Evolutionary conservation across 192 early-diverging fungal genomes (phyloP).

Genomic region (Coemansia sp.): DNA sequence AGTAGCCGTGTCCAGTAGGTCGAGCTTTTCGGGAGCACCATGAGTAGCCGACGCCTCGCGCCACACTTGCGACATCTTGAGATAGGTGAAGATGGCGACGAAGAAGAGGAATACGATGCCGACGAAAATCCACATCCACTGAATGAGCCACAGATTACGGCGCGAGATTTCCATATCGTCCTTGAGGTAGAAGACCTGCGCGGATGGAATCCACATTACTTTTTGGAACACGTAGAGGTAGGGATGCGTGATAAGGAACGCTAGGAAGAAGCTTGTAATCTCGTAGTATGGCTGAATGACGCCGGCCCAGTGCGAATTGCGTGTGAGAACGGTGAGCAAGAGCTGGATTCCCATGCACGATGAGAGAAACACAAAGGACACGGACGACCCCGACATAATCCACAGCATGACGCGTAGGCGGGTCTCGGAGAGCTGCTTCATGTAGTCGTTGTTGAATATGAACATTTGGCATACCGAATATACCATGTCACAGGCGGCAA

Average conservation of each 20-base stretch:
- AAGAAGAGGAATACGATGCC: slow-evolving; percentile 20
- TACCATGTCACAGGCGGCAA: slow-evolving; percentile 40
- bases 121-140: slow-evolving; percentile 39
- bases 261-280: slow-evolving; percentile 25
- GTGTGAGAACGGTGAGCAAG: slow-evolving; percentile 22
- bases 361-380: slow-evolving; percentile 33
- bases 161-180: slow-evolving; percentile 17
- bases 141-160: slow-evolving; percentile 30
- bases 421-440: slow-evolving; percentile 26
- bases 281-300: slow-evolving; percentile 33
- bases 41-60: slow-evolving; percentile 6
- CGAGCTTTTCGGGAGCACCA: slow-evolving; percentile 20
- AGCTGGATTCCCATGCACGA: slow-evolving; percentile 38
- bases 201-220: slow-evolving; percentile 27
- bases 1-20: slow-evolving; percentile 15
- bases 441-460: slow-evolving; percentile 36
- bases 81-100: slow-evolving; percentile 10
- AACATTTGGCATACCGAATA: slow-evolving; percentile 42
- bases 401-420: slow-evolving; percentile 43
- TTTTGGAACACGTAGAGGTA: slow-evolving; percentile 31
- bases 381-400: slow-evolving; percentile 35
- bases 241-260: slow-evolving; percentile 44
- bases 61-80: slow-evolving; percentile 16
- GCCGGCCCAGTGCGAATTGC: slow-evolving; percentile 14
- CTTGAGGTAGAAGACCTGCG: slow-evolving; percentile 39